Base-by-base conservation (phyloP, 2,329 filamentous ascomycete species). In the Myriosclerotinia curreyana region DNA sequence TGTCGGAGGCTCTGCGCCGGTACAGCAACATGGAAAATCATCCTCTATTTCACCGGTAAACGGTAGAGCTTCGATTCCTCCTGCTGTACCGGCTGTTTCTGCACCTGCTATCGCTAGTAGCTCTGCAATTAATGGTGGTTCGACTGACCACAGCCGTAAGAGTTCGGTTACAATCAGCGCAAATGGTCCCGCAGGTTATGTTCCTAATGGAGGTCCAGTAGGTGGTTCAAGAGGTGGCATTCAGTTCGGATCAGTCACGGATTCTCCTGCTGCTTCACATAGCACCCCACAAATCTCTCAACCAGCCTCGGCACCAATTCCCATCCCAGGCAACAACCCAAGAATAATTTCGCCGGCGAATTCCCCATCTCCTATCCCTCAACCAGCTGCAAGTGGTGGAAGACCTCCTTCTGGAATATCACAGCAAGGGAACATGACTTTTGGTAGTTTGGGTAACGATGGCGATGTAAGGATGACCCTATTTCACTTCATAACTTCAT, bases 321-420 rank as follows among this genome's bases (percentile, higher is more conserved):
- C 80, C 77, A 91, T 85, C 77, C 86, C 86, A 74, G 64, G 64
- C 31, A 74, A 80, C 77, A 87, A 90, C 74, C 89, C 89, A 67
- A 86, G 90, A 71, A 84, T 94, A 60, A 87, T 87, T 55, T 96
- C 93, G 53, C 95, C 95, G 7, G 87, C 90, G 56, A 88, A 90
- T 70, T 97, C 94, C 53, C 95, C 95, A 5, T 94, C 91, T 50
- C 95, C 95, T 5, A 98, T 98, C 71, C 94, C 95, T 40, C 91
- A 94, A 77, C 91, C 92, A 60, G 86, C 89, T 62, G 87, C 88
- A 42, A 90, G 88, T 46, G 62, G 62, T 73, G 91, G 87, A 63
- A 81, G 92, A 73, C 93, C 93, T 71, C 92, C 92, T 52, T 89
- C 91, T 42, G 85, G 84, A 68, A 83, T 92, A 69, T 83, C 88